phyloP scores from a whole-genome alignment of 495 filamentous ascomycete species.

The Annulohypoxylon nitens region DNA sequence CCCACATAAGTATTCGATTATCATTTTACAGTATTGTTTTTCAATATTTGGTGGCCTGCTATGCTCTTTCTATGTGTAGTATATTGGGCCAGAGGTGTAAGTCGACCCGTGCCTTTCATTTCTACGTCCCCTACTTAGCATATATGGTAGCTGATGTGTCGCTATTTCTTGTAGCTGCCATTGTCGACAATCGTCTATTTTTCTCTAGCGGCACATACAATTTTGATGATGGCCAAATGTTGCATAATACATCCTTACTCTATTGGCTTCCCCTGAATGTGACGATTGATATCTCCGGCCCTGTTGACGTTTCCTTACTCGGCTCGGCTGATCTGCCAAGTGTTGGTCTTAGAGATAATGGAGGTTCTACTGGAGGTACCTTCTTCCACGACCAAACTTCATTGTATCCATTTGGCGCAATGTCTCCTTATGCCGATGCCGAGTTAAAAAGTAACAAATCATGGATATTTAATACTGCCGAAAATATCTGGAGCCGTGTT shows the following conservation, averaged over 20 bases:
- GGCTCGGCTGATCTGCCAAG: constrained; percentile 11
- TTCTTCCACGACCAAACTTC: constrained; percentile 34
- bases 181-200: constrained; percentile 32
- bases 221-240: constrained; percentile 19
- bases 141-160: background rate
- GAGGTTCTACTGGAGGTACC: constrained; percentile 14
- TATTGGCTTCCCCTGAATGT: constrained; percentile 31
- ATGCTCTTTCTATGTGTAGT: constrained; percentile 4
- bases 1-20: background rate
- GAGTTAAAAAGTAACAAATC: constrained; percentile 10
- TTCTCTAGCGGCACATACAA: constrained; percentile 36
- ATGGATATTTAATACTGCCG: constrained; percentile 23
- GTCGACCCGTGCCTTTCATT: background rate
- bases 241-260: constrained; percentile 10
- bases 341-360: background rate
- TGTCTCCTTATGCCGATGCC: constrained; percentile 15
- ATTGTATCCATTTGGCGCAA: constrained; percentile 24
- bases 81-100: constrained; percentile 18
- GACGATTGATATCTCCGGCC: constrained; percentile 15
- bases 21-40: background rate
- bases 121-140: background rate
- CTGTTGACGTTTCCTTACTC: constrained; percentile 19
- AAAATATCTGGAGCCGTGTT: constrained; percentile 8
- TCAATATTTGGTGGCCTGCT: constrained; percentile 40
- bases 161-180: constrained; percentile 13